Evolutionary conservation across 2,329 filamentous ascomycete genomes (phyloP), one percentile per base, ranked within the genome.

Genomic region (Xylaria arbuscula): DNA sequence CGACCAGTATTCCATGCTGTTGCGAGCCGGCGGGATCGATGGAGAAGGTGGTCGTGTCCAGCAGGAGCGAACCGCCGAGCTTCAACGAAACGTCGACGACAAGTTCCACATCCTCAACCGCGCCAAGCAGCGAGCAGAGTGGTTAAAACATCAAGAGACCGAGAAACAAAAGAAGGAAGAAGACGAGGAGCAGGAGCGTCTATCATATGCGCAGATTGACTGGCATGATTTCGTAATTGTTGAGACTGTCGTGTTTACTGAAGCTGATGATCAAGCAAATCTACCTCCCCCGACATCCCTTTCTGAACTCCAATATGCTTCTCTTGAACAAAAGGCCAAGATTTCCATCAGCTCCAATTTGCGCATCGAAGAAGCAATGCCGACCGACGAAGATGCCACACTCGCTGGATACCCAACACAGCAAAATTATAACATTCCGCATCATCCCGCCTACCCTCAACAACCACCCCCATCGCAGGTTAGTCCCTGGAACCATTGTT

Each of bases 161-260:
- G 93, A 98, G 82, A 95, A 94, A 79, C 89, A 90, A 74, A 93
- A 94, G 84, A 94, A 94, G 77, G 94, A 97, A 76, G 93, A 97
- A 76, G 90, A 94, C 71, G 92, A 91, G 48, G 92, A 97, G 77
- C 89, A 93, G 76, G 93, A 97, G 79, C 90, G 90, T 76, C 82
- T 86, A 24, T 85, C 89, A 62, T 90, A 96, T 80, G 92, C 92
- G 0, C 92, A 96, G 75, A 96, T 99, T 71, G 96, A 99, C 80
- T 99, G 96, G 96, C 93, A 97, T 77, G 95, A 98, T 78, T 99
- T 99, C 75, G 91, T 95, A 40, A 92, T 99, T 22, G 94, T 98
- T 53, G 96, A 98, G 81, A 98, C 94, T 0, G 94, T 99, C 62
- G 86, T 93, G 17, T 99, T 99, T 80, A 94, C 89, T 67, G 94